Conservation (phyloP, 148 eudicot species). For the Tetragonia tetragonoides region DNA sequence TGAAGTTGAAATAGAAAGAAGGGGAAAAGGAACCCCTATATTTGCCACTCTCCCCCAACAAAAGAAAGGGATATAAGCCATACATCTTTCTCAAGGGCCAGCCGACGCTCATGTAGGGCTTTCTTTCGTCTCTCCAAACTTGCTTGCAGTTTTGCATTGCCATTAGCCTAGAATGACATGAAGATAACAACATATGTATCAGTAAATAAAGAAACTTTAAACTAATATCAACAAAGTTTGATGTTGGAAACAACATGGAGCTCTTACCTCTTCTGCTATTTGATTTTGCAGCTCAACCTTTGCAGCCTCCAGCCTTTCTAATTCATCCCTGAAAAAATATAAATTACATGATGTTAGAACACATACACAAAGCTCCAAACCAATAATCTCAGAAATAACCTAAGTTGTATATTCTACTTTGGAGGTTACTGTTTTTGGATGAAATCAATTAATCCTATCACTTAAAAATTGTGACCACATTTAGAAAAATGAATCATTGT, state of each 20-base stretch:
- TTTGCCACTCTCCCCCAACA: neutral
- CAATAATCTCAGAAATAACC: neutral
- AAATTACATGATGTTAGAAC: too few species aligned
- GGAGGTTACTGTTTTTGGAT: neutral
- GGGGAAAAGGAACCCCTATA: neutral
- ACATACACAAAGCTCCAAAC: neutral
- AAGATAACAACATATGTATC: neutral
- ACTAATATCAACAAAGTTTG: neutral
- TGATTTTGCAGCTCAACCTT: slow-evolving; percentile 48
- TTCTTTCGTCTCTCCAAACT: slow-evolving; percentile 57
- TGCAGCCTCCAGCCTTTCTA: slow-evolving; percentile 54
- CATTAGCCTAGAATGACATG: slow-evolving; percentile 41
- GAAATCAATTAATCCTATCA: too few species aligned
- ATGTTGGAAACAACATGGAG: slow-evolving; percentile 9
- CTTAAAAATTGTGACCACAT: neutral
- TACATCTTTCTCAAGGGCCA: slow-evolving; percentile 82
- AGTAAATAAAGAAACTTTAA: neutral
- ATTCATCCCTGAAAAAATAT: slow-evolving; percentile 49
- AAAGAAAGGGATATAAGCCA: slow-evolving; percentile 13
- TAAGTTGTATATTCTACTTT: neutral
- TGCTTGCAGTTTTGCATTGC: slow-evolving; percentile 52
- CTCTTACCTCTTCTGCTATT: slow-evolving; percentile 56
- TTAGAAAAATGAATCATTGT: neutral
- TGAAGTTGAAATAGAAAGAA: neutral
- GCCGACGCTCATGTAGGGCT: slow-evolving; percentile 59